phyloP scores from a whole-genome alignment of 805 yeast genomes.

The Kodamaea jinghongensis region DNA sequence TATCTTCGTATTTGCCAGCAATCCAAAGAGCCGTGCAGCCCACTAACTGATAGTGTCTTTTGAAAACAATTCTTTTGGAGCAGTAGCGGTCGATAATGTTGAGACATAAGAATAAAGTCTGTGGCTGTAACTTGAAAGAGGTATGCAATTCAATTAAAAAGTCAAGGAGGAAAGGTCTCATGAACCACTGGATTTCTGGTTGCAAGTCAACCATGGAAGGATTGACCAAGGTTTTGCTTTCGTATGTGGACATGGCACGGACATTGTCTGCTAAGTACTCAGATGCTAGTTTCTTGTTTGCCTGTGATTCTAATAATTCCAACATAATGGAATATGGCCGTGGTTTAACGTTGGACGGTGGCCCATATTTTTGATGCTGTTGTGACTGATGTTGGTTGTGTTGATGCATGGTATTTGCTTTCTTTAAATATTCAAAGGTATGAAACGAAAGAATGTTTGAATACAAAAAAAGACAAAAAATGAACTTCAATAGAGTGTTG shows the following conservation, averaged over 20 bases:
- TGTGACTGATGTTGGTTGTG: background rate
- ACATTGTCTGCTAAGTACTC: constrained; percentile 45
- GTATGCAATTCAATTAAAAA: constrained; percentile 43
- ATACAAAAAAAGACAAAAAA: constrained; percentile 3
- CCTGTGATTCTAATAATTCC: constrained; percentile 47
- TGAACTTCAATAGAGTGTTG: constrained; percentile 2
- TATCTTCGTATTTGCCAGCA: constrained; percentile 55
- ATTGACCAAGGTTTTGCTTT: constrained; percentile 41
- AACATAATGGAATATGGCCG: constrained; percentile 41
- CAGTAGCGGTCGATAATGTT: constrained; percentile 47
- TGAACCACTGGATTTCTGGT: constrained; percentile 48
- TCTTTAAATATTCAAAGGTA: constrained; percentile 7
- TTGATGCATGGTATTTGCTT: background rate
- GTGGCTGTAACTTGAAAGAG: constrained; percentile 40
- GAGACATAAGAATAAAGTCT: constrained; percentile 42
- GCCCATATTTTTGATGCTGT: constrained; percentile 16
- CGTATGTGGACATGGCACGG: constrained; percentile 39
- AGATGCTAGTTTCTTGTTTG: constrained; percentile 39
- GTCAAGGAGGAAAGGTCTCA: constrained; percentile 45
- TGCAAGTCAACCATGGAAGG: constrained; percentile 50
- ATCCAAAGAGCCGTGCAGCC: constrained; percentile 49
- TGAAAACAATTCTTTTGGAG: constrained; percentile 45
- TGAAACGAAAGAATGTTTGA: constrained; percentile 13
- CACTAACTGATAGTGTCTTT: constrained; percentile 46
- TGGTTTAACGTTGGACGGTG: constrained; percentile 28